phyloP scores from a whole-genome alignment of 768 basidiomycete species.

The Dioszegia hungarica region DNA sequence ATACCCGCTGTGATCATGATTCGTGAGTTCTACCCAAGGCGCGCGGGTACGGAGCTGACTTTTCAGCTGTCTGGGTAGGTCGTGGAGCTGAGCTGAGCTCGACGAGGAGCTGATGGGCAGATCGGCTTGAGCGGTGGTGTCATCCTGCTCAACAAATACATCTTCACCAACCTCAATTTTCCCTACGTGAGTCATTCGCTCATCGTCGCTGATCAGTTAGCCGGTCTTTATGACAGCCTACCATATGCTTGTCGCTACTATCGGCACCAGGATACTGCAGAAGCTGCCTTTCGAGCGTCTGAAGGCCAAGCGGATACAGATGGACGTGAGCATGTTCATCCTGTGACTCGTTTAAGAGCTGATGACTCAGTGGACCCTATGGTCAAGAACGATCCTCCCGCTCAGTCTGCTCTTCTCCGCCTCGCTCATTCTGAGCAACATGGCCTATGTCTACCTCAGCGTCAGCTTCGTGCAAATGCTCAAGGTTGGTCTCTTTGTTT shows the following conservation, averaged over 20 bases:
- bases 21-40: not conserved
- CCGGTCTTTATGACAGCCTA: slow-evolving; percentile 26
- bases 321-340: slow-evolving; percentile 9
- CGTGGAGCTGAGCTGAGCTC: too few species aligned
- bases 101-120: not conserved
- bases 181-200: slow-evolving; percentile 10
- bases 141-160: slow-evolving; percentile 23
- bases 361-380: slow-evolving; percentile 6
- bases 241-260: slow-evolving; percentile 25
- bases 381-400: slow-evolving; percentile 15
- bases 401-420: slow-evolving; percentile 22
- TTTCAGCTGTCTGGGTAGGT: slow-evolving; percentile 3
- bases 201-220: not conserved
- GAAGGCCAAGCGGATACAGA: not conserved
- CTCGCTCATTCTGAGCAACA: slow-evolving; percentile 25
- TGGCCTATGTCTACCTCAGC: slow-evolving; percentile 27
- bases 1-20: slow-evolving; percentile 4
- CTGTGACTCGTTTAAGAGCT: not conserved
- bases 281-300: slow-evolving; percentile 7
- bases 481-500: slow-evolving; percentile 15
- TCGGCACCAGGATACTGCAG: slow-evolving; percentile 18
- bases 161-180: slow-evolving; percentile 18
- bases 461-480: slow-evolving; percentile 31
- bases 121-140: slow-evolving; percentile 14
- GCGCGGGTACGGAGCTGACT: not conserved